phyloP scores from a whole-genome alignment of 2,329 filamentous ascomycete genomes.

The Colletotrichum gigasporum region DNA sequence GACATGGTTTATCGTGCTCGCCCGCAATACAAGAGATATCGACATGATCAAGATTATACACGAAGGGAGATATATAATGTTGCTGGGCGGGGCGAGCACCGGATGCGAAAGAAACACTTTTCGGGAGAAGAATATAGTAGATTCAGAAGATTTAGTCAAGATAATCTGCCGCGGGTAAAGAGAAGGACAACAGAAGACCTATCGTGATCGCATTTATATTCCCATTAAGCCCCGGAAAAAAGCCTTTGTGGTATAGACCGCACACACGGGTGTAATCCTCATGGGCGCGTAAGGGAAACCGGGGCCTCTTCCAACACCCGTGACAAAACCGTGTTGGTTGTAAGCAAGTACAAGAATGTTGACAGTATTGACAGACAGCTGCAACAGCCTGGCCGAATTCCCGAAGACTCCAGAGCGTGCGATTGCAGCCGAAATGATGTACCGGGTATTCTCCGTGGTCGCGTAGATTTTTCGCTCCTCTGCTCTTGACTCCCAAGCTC shows the following conservation, averaged over 20 bases:
- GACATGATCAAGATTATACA: not conserved
- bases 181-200: slow-evolving; percentile 21
- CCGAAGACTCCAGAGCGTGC: slow-evolving; percentile 45
- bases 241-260: slow-evolving; percentile 31
- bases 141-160: slow-evolving; percentile 11
- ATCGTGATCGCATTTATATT: slow-evolving; percentile 36
- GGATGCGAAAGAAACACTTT: not conserved
- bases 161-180: slow-evolving; percentile 1
- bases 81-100: not conserved
- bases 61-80: not conserved
- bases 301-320: slow-evolving; percentile 15
- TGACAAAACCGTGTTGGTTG: slow-evolving; percentile 39
- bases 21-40: not conserved
- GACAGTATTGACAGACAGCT: slow-evolving; percentile 42
- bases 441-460: slow-evolving; percentile 38
- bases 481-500: slow-evolving; percentile 40
- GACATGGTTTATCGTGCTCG: not conserved
- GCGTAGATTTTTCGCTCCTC: slow-evolving; percentile 43
- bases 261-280: slow-evolving; percentile 39
- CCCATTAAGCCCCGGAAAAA: slow-evolving; percentile 14
- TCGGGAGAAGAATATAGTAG: slow-evolving; percentile 42
- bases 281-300: slow-evolving; percentile 35
- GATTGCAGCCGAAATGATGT: slow-evolving; percentile 43
- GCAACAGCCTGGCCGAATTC: slow-evolving; percentile 41
- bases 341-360: slow-evolving; percentile 55